Percentiles rank a stretch among this genome's conserved stretches.
These are phyloP conservation scores for Gossypium anomalum DNA, from an alignment of 345 rosid species.

Conservation along the genomic window DNA sequence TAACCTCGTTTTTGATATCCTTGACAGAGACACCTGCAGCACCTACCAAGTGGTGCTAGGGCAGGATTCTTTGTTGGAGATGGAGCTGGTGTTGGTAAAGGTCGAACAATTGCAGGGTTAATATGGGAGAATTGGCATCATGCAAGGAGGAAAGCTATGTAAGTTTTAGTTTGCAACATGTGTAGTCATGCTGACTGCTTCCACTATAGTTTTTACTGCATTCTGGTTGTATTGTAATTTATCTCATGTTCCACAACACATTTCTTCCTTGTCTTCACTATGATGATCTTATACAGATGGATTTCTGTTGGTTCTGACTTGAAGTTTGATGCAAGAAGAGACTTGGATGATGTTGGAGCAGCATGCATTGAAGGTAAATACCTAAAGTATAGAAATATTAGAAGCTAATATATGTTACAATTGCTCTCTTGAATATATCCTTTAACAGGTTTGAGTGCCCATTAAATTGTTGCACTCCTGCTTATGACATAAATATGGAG, in stretches of 20 bases:
- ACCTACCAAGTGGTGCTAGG: slow-evolving; percentile 76
- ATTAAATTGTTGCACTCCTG: not conserved
- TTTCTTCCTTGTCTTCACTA: slow-evolving; percentile 17
- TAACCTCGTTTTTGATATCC: slow-evolving; percentile 25
- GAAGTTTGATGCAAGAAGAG: slow-evolving; percentile 94
- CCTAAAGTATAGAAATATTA: slow-evolving; percentile 6
- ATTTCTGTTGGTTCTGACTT: slow-evolving; percentile 98
- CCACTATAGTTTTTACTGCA: not conserved
- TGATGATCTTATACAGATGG: slow-evolving; percentile 63
- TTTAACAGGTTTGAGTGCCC: not conserved
- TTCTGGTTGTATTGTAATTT: not conserved
- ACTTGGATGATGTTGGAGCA: slow-evolving; percentile 96
- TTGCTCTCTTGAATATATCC: not conserved
- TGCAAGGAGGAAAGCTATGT: slow-evolving; percentile 82
- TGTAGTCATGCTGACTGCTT: slow-evolving; percentile 3
- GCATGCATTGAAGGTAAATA: slow-evolving; percentile 60
- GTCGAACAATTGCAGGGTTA: slow-evolving; percentile 93
- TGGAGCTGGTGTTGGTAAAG: slow-evolving; percentile 99
- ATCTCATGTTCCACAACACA: slow-evolving; percentile 10
- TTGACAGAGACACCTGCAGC: slow-evolving; percentile 86
- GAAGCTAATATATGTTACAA: not conserved
- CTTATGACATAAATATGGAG: not conserved
- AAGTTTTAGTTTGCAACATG: slow-evolving; percentile 35
- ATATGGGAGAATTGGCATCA: slow-evolving; percentile 95
- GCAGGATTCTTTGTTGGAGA: slow-evolving; percentile 98